Evolutionary conservation across 2,329 filamentous ascomycete genomes (phyloP), one percentile per base, ranked within the genome.

Genomic region (Blastomyces percursus): DNA sequence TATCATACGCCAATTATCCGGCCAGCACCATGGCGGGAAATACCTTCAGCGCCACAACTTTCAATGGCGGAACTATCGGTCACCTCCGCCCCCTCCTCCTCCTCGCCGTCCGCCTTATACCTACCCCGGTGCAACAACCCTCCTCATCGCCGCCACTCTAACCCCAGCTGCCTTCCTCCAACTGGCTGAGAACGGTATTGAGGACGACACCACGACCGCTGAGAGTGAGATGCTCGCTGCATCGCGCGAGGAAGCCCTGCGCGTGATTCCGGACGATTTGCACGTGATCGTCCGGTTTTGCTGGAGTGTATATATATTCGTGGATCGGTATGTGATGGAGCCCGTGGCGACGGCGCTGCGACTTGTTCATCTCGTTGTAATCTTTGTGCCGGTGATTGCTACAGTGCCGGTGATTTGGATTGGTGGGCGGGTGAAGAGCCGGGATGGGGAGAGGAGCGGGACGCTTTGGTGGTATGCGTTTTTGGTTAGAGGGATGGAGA

Each of bases 401-500:
- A 82, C 89, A 0, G 84, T 96, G 7, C 94, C 94, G 0, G 82
- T 80, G 0, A 86, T 96, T 63, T 96, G 90, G 88, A 64, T 96
- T 63, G 94, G 94, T 0, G 72, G 74, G 42, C 80, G 87, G 55
- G 79, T 84, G 58, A 77, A 82, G 1, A 78, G 85, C 42, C 83
- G 82, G 63, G 87, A 91, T 68, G 85, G 90, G 66, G 90, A 96
- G 77, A 82, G 90, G 65, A 81, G 78, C 6, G 93, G 94, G 0
- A 92, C 92, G 0, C 71, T 97, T 2, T 96, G 90, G 91, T 99
- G 94, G 94, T 99, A 96, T 77, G 80, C 80, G 3, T 94, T 96
- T 70, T 76, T 99, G 48, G 91, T 97, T 11, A 83, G 81, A 63
- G 83, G 88, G 35, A 97, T 99, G 94, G 93, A 99, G 76, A 82